These are phyloP conservation scores for Achaetomium macrosporum DNA, from an alignment of 2,329 filamentous ascomycete genomes.

Conservation along the genomic window DNA sequence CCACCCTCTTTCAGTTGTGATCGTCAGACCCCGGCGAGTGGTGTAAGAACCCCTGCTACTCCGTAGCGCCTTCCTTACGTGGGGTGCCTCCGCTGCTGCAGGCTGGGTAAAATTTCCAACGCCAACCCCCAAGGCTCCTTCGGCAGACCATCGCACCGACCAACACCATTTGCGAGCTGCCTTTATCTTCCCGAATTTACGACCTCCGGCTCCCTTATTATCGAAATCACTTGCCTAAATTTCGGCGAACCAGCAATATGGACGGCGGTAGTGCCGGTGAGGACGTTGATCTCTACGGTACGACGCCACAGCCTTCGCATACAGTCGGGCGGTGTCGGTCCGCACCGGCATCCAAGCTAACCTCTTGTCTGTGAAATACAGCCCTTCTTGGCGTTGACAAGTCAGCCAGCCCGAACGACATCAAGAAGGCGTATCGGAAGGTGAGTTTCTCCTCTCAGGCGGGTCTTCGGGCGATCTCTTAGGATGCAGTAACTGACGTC, in stretches of 20 bases:
- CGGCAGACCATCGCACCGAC: constrained; percentile 1
- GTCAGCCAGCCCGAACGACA: constrained; percentile 67
- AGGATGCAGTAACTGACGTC: constrained; percentile 12
- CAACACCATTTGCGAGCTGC: neutral
- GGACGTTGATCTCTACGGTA: constrained; percentile 55
- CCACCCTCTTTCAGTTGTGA: no score
- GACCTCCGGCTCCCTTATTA: neutral
- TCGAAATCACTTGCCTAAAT: neutral
- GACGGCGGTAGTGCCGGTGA: constrained; percentile 29
- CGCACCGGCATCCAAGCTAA: constrained; percentile 1
- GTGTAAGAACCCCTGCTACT: no score
- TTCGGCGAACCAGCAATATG: constrained; percentile 10
- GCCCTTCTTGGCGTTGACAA: constrained; percentile 74
- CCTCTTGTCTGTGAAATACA: constrained; percentile 31
- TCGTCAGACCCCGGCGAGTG: neutral
- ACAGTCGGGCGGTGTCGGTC: no score
- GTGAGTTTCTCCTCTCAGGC: constrained; percentile 39
- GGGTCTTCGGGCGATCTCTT: neutral
- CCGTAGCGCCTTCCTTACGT: neutral
- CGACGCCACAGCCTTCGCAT: constrained; percentile 10
- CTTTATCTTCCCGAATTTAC: neutral
- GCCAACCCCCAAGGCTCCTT: neutral
- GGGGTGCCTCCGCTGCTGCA: neutral
- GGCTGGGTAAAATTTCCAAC: constrained; percentile 9
- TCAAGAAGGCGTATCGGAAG: constrained; percentile 96